Base-by-base conservation (phyloP, 1,284 basidiomycete species). In the Puccinia coronata region DNA sequence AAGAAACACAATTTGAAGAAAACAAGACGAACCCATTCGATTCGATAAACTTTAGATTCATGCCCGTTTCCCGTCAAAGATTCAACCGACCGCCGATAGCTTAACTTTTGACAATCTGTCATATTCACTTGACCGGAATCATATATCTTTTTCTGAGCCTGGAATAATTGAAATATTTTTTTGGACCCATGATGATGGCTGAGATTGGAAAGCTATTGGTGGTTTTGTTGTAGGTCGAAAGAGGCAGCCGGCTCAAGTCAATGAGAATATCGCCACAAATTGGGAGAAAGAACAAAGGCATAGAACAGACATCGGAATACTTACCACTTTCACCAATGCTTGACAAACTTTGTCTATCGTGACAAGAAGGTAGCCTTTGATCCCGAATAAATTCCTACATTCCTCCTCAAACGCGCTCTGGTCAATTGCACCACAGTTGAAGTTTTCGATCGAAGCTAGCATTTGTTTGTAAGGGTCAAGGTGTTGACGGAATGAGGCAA, bases 341-440 rank as follows among this genome's bases (percentile, higher is more conserved):
- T 80, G 79, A 67, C 79, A 80, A 63, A 80, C 89, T 86, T 96
- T 95, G 87, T 98, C 95, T n/a, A 97, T 88, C 0, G 95, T 97
- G 86, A 96, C 97, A 85, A 93, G 90, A 84, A 92, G 92, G 86
- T 93, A 96, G 84, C 95, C 95, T 89, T 95, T 93, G 83, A 92
- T 96, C 47, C 95, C 94, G 88, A 96, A 98, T 90, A 99, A 96
- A 90, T 93, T 94, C 82, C 97, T 89, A 89, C 97, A 91, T 84
- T 94, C 93, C 86, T 99, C 96, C 86, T 99, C 97, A 85, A 95
- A 98, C 25, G 91, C 91, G 41, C 89, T 88, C 85, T 92, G 92
- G 87, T 98, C 96, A 82, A 98, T 89, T 85, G 98, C 95, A 47
- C 61, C 49, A 14, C 55, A 72, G 34, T 80, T 72, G 39, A 73